These are phyloP conservation scores for Trametes maxima DNA, from an alignment of 768 basidiomycete species.

Conservation along the genomic window DNA sequence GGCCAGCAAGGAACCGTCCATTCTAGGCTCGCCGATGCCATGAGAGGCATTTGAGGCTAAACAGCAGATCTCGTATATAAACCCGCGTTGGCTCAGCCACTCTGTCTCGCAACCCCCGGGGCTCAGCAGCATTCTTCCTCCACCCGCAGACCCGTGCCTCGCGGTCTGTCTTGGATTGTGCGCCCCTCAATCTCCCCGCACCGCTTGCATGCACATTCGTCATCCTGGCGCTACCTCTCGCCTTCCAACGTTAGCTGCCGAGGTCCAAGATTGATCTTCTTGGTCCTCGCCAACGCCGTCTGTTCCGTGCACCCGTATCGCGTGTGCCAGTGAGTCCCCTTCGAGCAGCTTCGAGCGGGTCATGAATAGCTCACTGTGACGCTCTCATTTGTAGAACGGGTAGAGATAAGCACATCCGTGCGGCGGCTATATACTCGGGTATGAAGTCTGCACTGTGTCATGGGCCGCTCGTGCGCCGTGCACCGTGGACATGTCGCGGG, in stretches of 20 bases:
- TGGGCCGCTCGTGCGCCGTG: no score
- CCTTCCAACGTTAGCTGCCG: background rate
- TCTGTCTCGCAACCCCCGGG: background rate
- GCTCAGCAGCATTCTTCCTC: background rate
- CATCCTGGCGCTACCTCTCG: slow-evolving; percentile 18
- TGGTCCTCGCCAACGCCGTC: background rate
- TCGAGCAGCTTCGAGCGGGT: background rate
- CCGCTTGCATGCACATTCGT: slow-evolving; percentile 17
- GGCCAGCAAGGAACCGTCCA: background rate
- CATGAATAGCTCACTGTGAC: background rate
- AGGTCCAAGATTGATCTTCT: background rate
- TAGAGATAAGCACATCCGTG: background rate
- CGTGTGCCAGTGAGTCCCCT: background rate
- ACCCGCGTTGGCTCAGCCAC: background rate
- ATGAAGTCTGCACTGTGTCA: no score
- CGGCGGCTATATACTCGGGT: background rate
- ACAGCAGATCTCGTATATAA: background rate
- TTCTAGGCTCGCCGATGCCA: background rate
- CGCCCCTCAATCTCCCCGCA: background rate
- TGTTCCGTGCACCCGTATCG: background rate
- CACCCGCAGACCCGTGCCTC: background rate
- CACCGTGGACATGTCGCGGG: no score
- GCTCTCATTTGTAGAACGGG: background rate
- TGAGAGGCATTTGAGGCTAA: background rate
- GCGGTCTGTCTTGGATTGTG: background rate